These are phyloP conservation scores for Pholiota microspora DNA, from an alignment of 768 basidiomycete genomes.

Conservation along the genomic window DNA sequence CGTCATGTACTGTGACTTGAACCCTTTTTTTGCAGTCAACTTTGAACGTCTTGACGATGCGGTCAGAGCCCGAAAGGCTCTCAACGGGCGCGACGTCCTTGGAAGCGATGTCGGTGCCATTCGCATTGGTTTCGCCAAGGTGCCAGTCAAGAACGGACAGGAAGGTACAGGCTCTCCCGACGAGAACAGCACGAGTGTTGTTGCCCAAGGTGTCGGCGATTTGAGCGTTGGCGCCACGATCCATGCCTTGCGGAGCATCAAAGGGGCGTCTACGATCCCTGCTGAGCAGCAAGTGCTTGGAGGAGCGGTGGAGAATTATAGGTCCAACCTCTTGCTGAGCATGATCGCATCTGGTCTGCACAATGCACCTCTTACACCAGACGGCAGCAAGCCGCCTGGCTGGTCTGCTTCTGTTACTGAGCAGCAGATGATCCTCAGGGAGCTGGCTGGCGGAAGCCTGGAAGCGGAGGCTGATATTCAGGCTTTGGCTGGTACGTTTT, in stretches of 20 bases:
- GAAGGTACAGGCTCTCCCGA: slow-evolving; percentile 59
- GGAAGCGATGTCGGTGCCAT: slow-evolving; percentile 97
- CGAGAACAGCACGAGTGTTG: slow-evolving; percentile 54
- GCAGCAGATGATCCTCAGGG: slow-evolving; percentile 96
- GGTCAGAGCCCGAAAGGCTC: slow-evolving; percentile 89
- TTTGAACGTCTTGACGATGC: slow-evolving; percentile 98
- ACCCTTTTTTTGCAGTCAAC: slow-evolving; percentile 60
- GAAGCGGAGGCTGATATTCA: slow-evolving; percentile 86
- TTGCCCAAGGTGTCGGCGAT: slow-evolving; percentile 81
- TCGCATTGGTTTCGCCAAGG: slow-evolving; percentile 95
- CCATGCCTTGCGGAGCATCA: slow-evolving; percentile 80
- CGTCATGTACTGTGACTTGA: slow-evolving; percentile 8
- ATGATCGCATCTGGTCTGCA: slow-evolving; percentile 82
- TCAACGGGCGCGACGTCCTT: slow-evolving; percentile 94
- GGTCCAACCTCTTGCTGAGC: slow-evolving; percentile 86
- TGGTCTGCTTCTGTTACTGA: slow-evolving; percentile 81
- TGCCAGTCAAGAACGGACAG: slow-evolving; percentile 85
- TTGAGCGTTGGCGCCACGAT: slow-evolving; percentile 87
- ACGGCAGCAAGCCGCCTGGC: slow-evolving; percentile 65
- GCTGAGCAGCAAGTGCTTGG: slow-evolving; percentile 93
- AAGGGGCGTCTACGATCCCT: slow-evolving; percentile 90
- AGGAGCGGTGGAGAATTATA: slow-evolving; percentile 91
- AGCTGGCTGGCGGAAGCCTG: slow-evolving; percentile 72
- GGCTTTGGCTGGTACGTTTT: slow-evolving; percentile 74
- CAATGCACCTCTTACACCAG: slow-evolving; percentile 49